A percentile compares a stretch with the other conserved stretches of the same genome.
These are phyloP conservation scores for Sporobolus alterniflorus DNA, from an alignment of 202 grass and related monocot genomes.

Conservation along the genomic window DNA sequence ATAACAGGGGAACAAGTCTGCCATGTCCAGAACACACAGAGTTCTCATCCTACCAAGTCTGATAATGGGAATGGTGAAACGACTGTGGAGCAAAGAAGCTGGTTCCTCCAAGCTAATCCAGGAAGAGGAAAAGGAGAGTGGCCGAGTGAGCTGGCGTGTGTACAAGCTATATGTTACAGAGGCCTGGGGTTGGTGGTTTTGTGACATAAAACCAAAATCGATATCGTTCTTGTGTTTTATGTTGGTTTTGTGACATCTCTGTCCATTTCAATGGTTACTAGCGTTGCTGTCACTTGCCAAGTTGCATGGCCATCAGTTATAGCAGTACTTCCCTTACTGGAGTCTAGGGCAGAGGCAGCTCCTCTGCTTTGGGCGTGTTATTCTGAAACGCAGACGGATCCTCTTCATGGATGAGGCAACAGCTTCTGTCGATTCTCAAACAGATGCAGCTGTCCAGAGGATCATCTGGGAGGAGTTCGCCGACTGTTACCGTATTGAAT, in stretches of 20 bases:
- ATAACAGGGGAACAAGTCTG: conserved; percentile 1
- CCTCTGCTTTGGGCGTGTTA: conserved; percentile 62
- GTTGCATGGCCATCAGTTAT: conserved; percentile 73
- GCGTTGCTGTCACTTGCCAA: conserved; percentile 60
- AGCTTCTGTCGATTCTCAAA: conserved; percentile 68
- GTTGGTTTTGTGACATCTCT: conserved; percentile 52
- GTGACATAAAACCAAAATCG: conserved; percentile 66
- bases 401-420: conserved; percentile 82
- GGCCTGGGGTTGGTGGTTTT: conserved; percentile 69
- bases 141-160: conserved; percentile 57
- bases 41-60: conserved; percentile 33
- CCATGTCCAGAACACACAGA: conserved; percentile 24
- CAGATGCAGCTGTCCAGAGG: conserved; percentile 54
- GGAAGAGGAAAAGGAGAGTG: conserved; percentile 68
- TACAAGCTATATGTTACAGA: conserved; percentile 67
- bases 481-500: too few species aligned
- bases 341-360: conserved; percentile 80
- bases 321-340: conserved; percentile 53
- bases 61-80: conserved; percentile 4
- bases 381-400: conserved; percentile 60
- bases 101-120: conserved; percentile 52
- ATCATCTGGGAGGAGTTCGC: conserved; percentile 65
- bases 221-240: conserved; percentile 53
- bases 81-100: conserved; percentile 16
- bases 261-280: conserved; percentile 61